A percentile compares a stretch with the other conserved stretches of the same genome.
These are phyloP conservation scores for Aspergillus panamensis DNA, from an alignment of 495 filamentous ascomycete species.

Conservation along the genomic window DNA sequence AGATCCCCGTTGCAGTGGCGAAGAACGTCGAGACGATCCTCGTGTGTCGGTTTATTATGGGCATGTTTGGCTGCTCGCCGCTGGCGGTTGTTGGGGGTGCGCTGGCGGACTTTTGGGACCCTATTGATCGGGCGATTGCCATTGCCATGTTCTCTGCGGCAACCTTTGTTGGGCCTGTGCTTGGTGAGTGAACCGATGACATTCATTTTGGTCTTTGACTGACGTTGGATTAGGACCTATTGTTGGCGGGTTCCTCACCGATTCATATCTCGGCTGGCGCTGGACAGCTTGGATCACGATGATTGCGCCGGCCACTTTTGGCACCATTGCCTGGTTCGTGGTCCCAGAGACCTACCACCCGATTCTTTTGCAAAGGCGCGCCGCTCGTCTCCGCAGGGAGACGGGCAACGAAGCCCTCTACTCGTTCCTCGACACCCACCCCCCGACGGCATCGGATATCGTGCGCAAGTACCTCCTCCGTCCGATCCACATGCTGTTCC, in stretches of 20 bases:
- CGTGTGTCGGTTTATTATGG: constrained; percentile 58
- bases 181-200: constrained; percentile 29
- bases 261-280: constrained; percentile 56
- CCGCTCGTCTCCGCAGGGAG: constrained; percentile 52
- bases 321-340: constrained; percentile 46
- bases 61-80: constrained; percentile 61
- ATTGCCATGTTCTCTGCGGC: constrained; percentile 53
- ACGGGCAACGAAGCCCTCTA: constrained; percentile 63
- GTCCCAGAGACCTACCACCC: constrained; percentile 61
- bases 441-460: constrained; percentile 44
- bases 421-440: constrained; percentile 55
- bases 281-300: constrained; percentile 64
- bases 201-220: constrained; percentile 3
- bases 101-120: constrained; percentile 59
- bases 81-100: constrained; percentile 59
- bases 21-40: constrained; percentile 57
- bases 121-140: constrained; percentile 58
- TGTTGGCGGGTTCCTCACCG: constrained; percentile 54
- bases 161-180: constrained; percentile 55
- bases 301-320: constrained; percentile 52
- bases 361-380: constrained; percentile 53
- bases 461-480: constrained; percentile 53
- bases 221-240: constrained; percentile 19
- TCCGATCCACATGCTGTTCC: constrained; percentile 56
- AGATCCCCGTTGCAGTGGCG: constrained; percentile 59